A percentile compares a stretch with the other conserved stretches of the same genome.
These are phyloP conservation scores for Gynandropsis gynandra DNA, from an alignment of 345 rosid species.

Conservation along the genomic window DNA sequence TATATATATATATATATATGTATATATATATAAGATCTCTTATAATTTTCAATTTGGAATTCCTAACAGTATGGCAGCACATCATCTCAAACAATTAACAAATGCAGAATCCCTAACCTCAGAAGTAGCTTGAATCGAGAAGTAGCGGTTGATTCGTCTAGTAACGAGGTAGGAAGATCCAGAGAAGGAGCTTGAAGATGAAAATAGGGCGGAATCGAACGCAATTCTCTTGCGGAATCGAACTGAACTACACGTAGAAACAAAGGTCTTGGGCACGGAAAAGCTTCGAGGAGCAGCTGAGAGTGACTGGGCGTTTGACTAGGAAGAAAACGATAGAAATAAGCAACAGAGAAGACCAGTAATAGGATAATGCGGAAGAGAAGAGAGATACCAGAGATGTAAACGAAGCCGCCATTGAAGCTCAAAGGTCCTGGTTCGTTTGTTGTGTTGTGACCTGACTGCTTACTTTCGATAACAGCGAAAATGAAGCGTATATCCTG, in stretches of 20 bases:
- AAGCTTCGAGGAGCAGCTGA: conserved; percentile 32
- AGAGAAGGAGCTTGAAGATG: conserved; percentile 32
- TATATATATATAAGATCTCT: too few species aligned
- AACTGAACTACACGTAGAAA: conserved; percentile 27
- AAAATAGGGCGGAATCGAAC: conserved; percentile 26
- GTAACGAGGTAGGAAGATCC: conserved; percentile 36
- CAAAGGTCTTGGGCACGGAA: conserved; percentile 23
- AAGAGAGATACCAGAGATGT: conserved; percentile 40
- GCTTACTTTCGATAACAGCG: too few species aligned
- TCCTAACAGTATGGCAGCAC: too few species aligned
- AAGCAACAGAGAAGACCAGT: background rate
- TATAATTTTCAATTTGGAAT: too few species aligned
- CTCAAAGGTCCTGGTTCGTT: conserved; percentile 21
- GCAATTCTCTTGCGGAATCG: conserved; percentile 22
- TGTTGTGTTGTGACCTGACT: too few species aligned
- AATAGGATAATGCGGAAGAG: background rate
- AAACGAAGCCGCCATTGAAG: conserved; percentile 51
- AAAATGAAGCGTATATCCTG: too few species aligned
- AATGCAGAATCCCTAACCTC: conserved; percentile 42
- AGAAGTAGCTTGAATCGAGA: conserved; percentile 49
- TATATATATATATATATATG: too few species aligned
- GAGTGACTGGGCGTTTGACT: conserved; percentile 53
- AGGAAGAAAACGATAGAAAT: conserved; percentile 14
- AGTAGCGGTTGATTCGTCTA: conserved; percentile 27
- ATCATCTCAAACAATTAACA: background rate